Base-by-base conservation (phyloP, 164 flowering plant genomes). In the Chimonanthus salicifolius region DNA sequence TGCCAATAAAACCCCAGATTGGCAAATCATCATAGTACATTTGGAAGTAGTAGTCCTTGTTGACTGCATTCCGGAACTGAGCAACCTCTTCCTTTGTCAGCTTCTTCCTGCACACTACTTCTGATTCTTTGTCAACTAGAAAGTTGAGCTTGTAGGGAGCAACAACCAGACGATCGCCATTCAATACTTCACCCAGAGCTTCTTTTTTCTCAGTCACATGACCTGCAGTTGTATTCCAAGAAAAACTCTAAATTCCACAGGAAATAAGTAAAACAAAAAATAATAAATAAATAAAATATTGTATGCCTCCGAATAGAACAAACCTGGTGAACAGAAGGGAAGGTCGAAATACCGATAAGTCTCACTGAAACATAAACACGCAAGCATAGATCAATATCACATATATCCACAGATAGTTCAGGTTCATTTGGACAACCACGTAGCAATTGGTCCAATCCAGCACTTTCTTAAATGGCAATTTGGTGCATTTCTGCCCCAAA, bases 21-120 rank as follows among this genome's bases (percentile, higher is more conserved):
- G 85, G 85, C 47, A 83, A 67, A 74, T 83, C 85, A 71, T 83
- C 85, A 58, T 83, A 83, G 64, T 81, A 81, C 83, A 83, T 83
- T 67, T 83, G 85, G 47, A 83, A 83, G 74, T 83, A 83, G 63
- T 83, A 83, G 68, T 83, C 83, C 66, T 81, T 83, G 33, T 47
- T 73, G 33, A 83, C 82, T 16, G 85, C 85, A 60, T 73, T 67
- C 21, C 83, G 64, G 58, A 83, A 83, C 72, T 71, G 77, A 43
- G 70, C 72, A 0, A 83, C 83, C 7, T 81, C 80, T 20, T 78
- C 82, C 48, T 65, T 68, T 2, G 82, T 67, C 13, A 83, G 64
- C 68, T 71, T 81, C 81, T 75, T 79, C 65, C 64, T 81, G 78
- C 85, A 83, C 58, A 81, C 79, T 62, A 60, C 60, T 44, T 77